Conservation (phyloP, 148 eudicot genomes). For the Arctostaphylos glauca region DNA sequence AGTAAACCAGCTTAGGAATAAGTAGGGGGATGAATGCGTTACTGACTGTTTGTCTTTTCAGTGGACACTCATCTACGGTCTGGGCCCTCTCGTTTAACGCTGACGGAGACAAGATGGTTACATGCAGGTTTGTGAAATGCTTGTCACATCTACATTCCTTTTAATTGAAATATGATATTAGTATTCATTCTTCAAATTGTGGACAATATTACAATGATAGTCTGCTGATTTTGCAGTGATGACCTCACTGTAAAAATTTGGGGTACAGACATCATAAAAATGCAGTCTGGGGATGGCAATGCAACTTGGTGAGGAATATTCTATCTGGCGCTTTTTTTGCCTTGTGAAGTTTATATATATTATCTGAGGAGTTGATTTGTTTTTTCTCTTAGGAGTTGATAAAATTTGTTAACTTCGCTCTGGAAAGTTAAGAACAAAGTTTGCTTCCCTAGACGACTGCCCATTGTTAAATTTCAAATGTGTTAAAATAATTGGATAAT, state of each 20-base stretch:
- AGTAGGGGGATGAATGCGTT: background rate
- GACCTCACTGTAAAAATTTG: conserved; percentile 89
- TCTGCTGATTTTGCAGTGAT: conserved; percentile 57
- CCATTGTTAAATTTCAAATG: background rate
- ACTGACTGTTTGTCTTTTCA: conserved; percentile 33
- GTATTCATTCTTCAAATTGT: background rate
- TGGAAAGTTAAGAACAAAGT: background rate
- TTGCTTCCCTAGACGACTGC: background rate
- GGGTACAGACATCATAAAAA: conserved; percentile 52
- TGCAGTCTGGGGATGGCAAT: conserved; percentile 49
- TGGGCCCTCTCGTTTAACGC: conserved; percentile 84
- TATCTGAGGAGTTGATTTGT: background rate
- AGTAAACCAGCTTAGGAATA: background rate
- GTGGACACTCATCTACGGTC: conserved; percentile 92
- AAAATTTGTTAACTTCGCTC: background rate
- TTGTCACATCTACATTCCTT: conserved; percentile 1
- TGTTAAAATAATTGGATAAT: background rate
- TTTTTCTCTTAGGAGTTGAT: background rate
- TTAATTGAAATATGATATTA: conserved; percentile 7
- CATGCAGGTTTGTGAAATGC: conserved; percentile 67
- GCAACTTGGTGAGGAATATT: conserved; percentile 68
- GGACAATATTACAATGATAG: background rate
- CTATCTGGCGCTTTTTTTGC: background rate
- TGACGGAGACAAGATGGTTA: conserved; percentile 82
- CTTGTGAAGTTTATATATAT: background rate